A percentile compares a stretch with the other conserved stretches of the same genome.
phyloP scores from a whole-genome alignment of 768 basidiomycete genomes.

The Psilocybe azurescens region DNA sequence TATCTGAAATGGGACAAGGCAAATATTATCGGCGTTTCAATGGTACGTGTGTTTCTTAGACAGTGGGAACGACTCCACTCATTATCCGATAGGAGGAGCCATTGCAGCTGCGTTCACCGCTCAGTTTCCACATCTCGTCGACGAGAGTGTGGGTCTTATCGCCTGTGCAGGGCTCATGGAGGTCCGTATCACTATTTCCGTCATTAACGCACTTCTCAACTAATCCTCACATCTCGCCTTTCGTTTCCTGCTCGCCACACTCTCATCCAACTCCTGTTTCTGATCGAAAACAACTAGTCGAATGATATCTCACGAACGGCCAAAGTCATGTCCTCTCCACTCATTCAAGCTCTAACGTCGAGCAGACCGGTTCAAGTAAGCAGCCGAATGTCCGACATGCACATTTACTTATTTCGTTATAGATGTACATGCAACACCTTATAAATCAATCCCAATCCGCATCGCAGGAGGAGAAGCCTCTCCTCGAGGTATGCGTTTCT shows the following conservation, averaged over 20 bases:
- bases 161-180: conserved; percentile 75
- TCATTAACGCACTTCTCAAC: not conserved
- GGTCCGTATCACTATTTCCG: conserved; percentile 27
- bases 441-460: conserved; percentile 37
- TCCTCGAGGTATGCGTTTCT: conserved; percentile 44
- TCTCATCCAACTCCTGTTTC: too few species aligned
- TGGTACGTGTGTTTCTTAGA: conserved; percentile 49
- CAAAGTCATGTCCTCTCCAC: conserved; percentile 78
- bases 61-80: not conserved
- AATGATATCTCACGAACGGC: conserved; percentile 73
- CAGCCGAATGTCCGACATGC: conserved; percentile 5
- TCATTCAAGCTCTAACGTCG: conserved; percentile 70
- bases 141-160: conserved; percentile 67
- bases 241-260: too few species aligned
- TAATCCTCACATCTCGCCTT: not conserved
- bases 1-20: conserved; percentile 75
- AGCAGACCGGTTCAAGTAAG: conserved; percentile 66
- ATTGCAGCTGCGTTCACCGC: conserved; percentile 74
- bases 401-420: not conserved
- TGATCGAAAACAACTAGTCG: conserved; percentile 39
- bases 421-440: conserved; percentile 60
- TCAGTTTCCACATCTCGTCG: conserved; percentile 74
- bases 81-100: conserved; percentile 58
- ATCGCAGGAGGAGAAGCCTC: conserved; percentile 33
- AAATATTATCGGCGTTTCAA: conserved; percentile 72